Conservation (phyloP, 257 asterid species). For the Solanum pinnatisectum region DNA sequence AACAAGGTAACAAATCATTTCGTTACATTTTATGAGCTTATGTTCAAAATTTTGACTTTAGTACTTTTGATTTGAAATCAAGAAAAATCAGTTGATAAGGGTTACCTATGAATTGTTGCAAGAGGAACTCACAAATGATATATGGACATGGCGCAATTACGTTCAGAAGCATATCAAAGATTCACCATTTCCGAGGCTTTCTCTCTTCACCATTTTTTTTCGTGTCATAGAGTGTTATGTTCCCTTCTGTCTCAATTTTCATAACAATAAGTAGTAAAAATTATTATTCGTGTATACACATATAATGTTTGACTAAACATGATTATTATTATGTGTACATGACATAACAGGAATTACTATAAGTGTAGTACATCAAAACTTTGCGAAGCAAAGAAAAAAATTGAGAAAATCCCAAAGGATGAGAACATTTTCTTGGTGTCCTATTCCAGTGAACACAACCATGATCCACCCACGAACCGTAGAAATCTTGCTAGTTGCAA, state of each 20-base stretch:
- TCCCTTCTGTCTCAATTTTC: neutral
- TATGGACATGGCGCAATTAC: neutral
- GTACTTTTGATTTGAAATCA: neutral
- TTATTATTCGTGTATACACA: too few species aligned
- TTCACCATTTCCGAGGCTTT: neutral
- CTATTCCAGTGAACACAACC: neutral
- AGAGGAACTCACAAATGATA: neutral
- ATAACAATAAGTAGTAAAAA: too few species aligned
- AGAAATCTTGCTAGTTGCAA: too few species aligned
- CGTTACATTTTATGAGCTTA: neutral
- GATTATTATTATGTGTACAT: neutral
- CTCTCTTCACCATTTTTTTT: neutral
- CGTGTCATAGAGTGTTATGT: neutral
- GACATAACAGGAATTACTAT: neutral
- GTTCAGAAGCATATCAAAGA: neutral
- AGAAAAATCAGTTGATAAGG: neutral
- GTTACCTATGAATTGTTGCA: neutral
- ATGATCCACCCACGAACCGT: neutral
- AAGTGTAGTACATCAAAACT: neutral
- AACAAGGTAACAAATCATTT: neutral
- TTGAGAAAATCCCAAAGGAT: neutral
- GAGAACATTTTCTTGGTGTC: neutral
- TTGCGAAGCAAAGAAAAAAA: neutral
- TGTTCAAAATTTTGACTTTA: too few species aligned
- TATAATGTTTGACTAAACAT: too few species aligned